Evolutionary conservation across 2,329 filamentous ascomycete species (phyloP).

Genomic region (Fusarium liriodendri): DNA sequence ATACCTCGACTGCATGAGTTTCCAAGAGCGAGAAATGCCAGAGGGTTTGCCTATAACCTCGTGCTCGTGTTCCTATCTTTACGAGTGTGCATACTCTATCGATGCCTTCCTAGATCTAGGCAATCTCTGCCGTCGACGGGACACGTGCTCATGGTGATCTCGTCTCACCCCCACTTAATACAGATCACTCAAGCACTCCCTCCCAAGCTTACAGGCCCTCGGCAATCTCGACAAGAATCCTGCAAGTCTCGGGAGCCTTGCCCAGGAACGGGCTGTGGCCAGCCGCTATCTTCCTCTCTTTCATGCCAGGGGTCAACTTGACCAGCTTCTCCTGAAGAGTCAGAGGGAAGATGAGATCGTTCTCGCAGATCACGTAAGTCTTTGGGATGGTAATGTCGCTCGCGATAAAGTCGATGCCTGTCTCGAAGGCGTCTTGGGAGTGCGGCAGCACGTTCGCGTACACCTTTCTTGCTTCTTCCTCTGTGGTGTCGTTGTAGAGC

Average conservation of each 20-base stretch:
- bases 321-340: constrained; percentile 16
- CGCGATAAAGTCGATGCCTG: constrained; percentile 15
- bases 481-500: background rate
- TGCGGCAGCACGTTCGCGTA: constrained; percentile 8
- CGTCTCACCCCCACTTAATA: background rate
- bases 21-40: background rate
- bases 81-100: background rate
- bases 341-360: background rate
- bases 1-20: background rate
- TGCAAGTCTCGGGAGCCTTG: background rate
- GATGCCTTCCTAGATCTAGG: background rate
- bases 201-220: background rate
- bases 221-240: background rate
- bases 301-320: constrained; percentile 5
- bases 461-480: background rate
- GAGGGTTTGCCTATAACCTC: background rate
- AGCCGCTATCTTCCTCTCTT: background rate
- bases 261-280: constrained; percentile 22
- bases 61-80: background rate
- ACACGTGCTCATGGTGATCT: background rate
- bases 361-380: constrained; percentile 18
- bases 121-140: background rate
- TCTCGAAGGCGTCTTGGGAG: constrained; percentile 23
- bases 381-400: constrained; percentile 11
- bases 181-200: background rate